Conservation (phyloP, 345 rosid species). For the Arabidopsis thaliana region TAIR10.1 NC_003076.8:9284501-9285000, state of each 20-base stretch:
- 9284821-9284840: background rate
- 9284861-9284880: background rate
- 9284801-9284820: conserved; percentile 27
- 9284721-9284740: conserved; percentile 27
- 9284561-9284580: conserved; percentile 19
- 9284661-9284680: conserved; percentile 33
- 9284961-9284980: no score
- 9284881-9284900: background rate
- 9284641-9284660: conserved; percentile 30
- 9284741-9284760: conserved; percentile 41
- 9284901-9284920: background rate
- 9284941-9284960: no score
- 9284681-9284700: conserved; percentile 26
- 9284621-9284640: conserved; percentile 28
- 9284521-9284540: conserved; percentile 9
- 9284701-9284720: background rate
- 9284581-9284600: background rate
- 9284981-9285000: no score
- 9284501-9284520: conserved; percentile 24
- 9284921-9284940: background rate
- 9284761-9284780: conserved; percentile 38
- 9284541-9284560: background rate
- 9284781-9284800: conserved; percentile 34
- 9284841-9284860: background rate
- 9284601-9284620: conserved; percentile 29